phyloP scores from a whole-genome alignment of 1,284 basidiomycete species.

The Cryptococcus wingfieldii region DNA sequence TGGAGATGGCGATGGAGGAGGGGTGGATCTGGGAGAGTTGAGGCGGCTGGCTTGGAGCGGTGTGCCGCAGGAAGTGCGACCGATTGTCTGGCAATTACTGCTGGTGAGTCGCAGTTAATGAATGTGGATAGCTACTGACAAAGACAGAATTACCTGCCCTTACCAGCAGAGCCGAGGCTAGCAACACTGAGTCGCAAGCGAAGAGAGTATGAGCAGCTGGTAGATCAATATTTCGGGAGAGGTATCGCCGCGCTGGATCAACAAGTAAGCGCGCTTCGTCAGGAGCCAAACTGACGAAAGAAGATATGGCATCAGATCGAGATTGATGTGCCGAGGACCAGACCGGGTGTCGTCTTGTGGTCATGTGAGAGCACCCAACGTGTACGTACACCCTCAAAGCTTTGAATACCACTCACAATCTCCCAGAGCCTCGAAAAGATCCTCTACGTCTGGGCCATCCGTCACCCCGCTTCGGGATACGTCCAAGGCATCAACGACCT shows the following conservation, averaged over 20 bases:
- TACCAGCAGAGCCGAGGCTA: conserved; percentile 71
- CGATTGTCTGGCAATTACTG: conserved; percentile 90
- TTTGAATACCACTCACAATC: background rate
- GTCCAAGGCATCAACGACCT: conserved; percentile 98
- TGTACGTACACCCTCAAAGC: conserved; percentile 51
- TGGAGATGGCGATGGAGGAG: conserved; percentile 24
- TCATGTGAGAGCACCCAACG: conserved; percentile 80
- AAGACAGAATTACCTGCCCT: conserved; percentile 82
- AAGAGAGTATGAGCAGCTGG: conserved; percentile 83
- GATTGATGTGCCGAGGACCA: conserved; percentile 89
- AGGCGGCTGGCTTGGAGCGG: conserved; percentile 94
- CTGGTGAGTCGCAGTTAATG: conserved; percentile 58
- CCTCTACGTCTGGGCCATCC: conserved; percentile 94
- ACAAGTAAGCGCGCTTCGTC: conserved; percentile 45
- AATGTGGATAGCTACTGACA: background rate
- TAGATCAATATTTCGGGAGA: conserved; percentile 83
- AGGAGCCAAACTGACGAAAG: background rate
- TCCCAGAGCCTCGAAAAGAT: conserved; percentile 80
- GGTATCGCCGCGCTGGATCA: conserved; percentile 80
- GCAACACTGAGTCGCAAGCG: conserved; percentile 81
- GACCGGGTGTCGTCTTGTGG: conserved; percentile 87
- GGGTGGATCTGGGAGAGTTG: conserved; percentile 61
- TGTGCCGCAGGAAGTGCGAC: conserved; percentile 79
- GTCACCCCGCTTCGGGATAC: conserved; percentile 93
- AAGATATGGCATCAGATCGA: conserved; percentile 97